Evolutionary conservation across 768 basidiomycete genomes (phyloP).

Genomic region (Pulveroboletus sp.): DNA sequence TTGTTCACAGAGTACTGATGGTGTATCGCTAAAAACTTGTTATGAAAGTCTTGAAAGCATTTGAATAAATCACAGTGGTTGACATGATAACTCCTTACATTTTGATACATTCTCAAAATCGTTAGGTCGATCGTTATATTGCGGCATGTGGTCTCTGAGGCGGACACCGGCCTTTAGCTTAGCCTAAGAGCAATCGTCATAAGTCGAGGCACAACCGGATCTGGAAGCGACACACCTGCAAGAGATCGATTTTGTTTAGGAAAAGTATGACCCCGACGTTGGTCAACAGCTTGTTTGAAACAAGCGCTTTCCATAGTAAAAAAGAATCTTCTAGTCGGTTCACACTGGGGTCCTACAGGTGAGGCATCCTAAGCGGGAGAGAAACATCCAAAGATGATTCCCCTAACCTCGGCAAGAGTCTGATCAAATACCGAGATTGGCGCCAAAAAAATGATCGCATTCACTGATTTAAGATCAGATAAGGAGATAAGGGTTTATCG

Average conservation of each 20-base stretch:
- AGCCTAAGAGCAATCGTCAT: constrained; percentile 37
- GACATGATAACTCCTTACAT: constrained; percentile 45
- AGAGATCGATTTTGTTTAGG: constrained; percentile 77
- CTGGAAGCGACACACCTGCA: constrained; percentile 47
- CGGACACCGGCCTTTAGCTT: constrained; percentile 78
- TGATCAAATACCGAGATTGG: constrained; percentile 89
- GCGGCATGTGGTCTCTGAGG: constrained; percentile 64
- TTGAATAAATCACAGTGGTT: not conserved
- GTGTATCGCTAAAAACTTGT: constrained; percentile 71
- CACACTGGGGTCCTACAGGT: constrained; percentile 58
- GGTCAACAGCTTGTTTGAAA: constrained; percentile 69
- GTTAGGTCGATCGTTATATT: constrained; percentile 74
- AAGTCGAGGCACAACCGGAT: not conserved
- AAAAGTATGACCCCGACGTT: constrained; percentile 80
- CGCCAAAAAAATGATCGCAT: constrained; percentile 85
- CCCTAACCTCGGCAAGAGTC: constrained; percentile 66
- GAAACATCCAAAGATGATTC: constrained; percentile 5
- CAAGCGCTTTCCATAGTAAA: constrained; percentile 67
- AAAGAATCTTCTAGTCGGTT: constrained; percentile 83
- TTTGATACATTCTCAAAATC: constrained; percentile 75
- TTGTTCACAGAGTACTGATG: constrained; percentile 67
- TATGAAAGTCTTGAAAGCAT: constrained; percentile 57
- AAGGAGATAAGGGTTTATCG: not conserved
- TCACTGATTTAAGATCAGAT: constrained; percentile 45
- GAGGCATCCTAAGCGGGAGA: not conserved